Evolutionary conservation across 1,139 yeast species (phyloP).

Genomic region (Magnusiomyces tetraspermus): DNA sequence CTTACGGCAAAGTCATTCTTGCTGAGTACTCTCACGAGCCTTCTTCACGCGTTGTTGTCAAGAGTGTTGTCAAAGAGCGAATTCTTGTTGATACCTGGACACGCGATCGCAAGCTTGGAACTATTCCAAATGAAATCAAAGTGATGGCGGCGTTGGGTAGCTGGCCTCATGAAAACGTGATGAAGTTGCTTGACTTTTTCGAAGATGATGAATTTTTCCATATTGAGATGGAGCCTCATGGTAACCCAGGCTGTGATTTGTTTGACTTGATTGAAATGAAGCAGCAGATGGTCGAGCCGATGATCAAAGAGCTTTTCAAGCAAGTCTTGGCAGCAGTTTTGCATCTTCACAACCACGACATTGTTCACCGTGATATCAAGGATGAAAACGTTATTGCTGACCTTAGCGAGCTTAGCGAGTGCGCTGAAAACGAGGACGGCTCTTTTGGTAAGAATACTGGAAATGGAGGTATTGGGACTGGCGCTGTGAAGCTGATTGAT

Average conservation of each 20-base stretch:
- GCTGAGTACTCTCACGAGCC: conserved; percentile 61
- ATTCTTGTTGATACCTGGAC: conserved; percentile 97
- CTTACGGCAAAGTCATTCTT: conserved; percentile 84
- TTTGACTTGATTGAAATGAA: conserved; percentile 85
- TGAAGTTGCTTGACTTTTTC: conserved; percentile 78
- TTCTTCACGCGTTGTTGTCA: conserved; percentile 61
- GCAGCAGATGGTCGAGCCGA: conserved; percentile 66
- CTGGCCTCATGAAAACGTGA: conserved; percentile 78
- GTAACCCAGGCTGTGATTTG: conserved; percentile 79
- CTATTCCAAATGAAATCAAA: conserved; percentile 90
- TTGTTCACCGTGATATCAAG: conserved; percentile 89
- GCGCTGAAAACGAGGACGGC: background rate
- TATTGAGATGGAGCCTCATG: conserved; percentile 84
- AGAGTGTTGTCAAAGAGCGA: conserved; percentile 83
- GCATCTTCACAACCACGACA: conserved; percentile 76
- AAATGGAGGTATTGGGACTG: conserved; percentile 13
- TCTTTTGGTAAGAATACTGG: background rate
- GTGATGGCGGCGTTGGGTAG: conserved; percentile 64
- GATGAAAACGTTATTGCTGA: conserved; percentile 92
- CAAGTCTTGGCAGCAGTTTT: conserved; percentile 71
- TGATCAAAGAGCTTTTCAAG: conserved; percentile 64
- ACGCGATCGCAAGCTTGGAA: conserved; percentile 79
- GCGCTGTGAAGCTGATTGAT: conserved; percentile 68
- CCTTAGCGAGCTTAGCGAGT: conserved; percentile 21
- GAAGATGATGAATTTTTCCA: conserved; percentile 86